Percentiles rank a stretch among this genome's conserved stretches.
These are phyloP conservation scores for Colletotrichum cuscutae DNA, from an alignment of 2,329 filamentous ascomycete species.

Conservation along the genomic window DNA sequence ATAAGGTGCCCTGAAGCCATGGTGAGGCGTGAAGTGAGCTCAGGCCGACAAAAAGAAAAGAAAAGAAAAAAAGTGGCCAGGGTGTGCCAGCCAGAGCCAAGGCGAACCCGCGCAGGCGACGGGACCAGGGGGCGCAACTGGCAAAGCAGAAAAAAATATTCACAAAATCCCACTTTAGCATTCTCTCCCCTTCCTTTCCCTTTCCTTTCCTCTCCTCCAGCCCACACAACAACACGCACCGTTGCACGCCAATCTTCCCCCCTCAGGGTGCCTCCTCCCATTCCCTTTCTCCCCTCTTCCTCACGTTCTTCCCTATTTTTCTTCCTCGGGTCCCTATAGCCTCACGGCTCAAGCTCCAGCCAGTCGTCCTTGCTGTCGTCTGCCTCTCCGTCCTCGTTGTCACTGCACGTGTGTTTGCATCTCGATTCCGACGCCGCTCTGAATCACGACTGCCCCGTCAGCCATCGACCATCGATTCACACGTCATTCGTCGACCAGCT, in stretches of 20 bases:
- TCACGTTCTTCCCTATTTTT: slow-evolving; percentile 45
- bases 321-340: slow-evolving; percentile 42
- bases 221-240: slow-evolving; percentile 47
- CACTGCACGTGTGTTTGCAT: slow-evolving; percentile 16
- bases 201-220: slow-evolving; percentile 33
- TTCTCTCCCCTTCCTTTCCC: slow-evolving; percentile 31
- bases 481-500: slow-evolving; percentile 24
- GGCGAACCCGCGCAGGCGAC: slow-evolving; percentile 30
- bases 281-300: slow-evolving; percentile 43
- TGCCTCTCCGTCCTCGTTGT: slow-evolving; percentile 7
- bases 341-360: slow-evolving; percentile 38
- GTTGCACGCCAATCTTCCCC: slow-evolving; percentile 54
- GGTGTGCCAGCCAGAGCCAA: slow-evolving; percentile 22
- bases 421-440: slow-evolving; percentile 15
- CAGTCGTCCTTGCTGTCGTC: slow-evolving; percentile 29
- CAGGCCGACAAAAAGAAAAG: not conserved
- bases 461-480: slow-evolving; percentile 25
- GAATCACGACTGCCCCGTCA: slow-evolving; percentile 28
- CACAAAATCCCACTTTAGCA: slow-evolving; percentile 34
- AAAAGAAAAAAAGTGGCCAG: slow-evolving; percentile 19
- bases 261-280: slow-evolving; percentile 50
- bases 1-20: not conserved
- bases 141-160: slow-evolving; percentile 35
- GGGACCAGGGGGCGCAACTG: not conserved
- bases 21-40: slow-evolving; percentile 6